Evolutionary conservation across 1,284 basidiomycete genomes (phyloP), one percentile per base, ranked within the genome.

Genomic region (Volvariella volvacea): DNA sequence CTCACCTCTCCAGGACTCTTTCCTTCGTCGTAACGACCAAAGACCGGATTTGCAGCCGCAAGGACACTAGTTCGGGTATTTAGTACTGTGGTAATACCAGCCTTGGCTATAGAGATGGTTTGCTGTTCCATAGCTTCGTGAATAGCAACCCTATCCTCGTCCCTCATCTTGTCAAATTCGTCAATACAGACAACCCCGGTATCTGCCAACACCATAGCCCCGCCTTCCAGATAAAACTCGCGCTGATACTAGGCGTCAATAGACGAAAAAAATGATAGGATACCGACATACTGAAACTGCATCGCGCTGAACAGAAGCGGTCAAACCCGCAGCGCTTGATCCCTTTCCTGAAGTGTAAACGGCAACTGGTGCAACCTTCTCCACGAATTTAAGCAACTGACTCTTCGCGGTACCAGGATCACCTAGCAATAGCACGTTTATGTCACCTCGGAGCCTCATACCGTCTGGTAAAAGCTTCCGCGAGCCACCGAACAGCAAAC

Each of bases 61-160:
- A 99, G 76, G 4, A 99, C 95, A 50, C 90, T 93, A 0, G 96
- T 98, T 39, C 96, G 74, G 1, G 92, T 95, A 67, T 99, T 99
- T 32, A 99, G 73, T 19, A 98, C 92, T 0, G 96, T 99, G 0
- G 96, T 99, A 53, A 99, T 99, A 52, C 96, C 96, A 2, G 96
- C 96, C 65, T 99, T 99, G 28, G 95, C 95, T 53, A 99, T 98
- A 2, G 96, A 99, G 55, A 99, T 99, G 0, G 95, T 99, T 63
- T 99, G 95, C 61, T 99, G 95, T 60, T 99, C 95, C 95, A 99
- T 99, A 14, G 95, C 96, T 68, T 99, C 96, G 67, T 99, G 96
- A 50, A 99, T 99, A 0, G 96, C 96, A 1, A 99, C 96, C 48
- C 96, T 83, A 60, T 99, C 96, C 64, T 98, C 95, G 59, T 99